These are phyloP conservation scores for Aspergillus baeticus DNA, from an alignment of 495 filamentous ascomycete species.

Conservation along the genomic window DNA sequence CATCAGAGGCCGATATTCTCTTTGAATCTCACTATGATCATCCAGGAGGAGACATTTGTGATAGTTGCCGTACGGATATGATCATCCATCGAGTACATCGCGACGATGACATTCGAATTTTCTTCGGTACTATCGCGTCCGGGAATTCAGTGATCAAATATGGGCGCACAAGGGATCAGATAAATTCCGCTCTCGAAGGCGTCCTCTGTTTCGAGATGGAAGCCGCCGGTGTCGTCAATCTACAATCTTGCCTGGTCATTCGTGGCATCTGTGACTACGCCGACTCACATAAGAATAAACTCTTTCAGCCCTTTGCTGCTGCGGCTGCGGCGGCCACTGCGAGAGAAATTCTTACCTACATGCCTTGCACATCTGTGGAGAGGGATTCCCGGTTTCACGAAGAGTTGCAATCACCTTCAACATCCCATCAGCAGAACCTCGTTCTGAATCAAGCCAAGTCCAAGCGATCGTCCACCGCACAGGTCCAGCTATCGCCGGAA, in stretches of 20 bases:
- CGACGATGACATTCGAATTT: not conserved
- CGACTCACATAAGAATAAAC: slow-evolving; percentile 1
- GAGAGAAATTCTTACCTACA: not conserved
- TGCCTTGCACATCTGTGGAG: not conserved
- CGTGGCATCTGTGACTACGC: slow-evolving; percentile 3
- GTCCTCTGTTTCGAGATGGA: slow-evolving; percentile 10
- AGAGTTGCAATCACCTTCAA: no score
- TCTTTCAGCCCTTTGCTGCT: not conserved
- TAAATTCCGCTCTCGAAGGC: not conserved
- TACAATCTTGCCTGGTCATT: not conserved
- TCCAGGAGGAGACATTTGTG: not conserved
- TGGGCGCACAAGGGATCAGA: not conserved
- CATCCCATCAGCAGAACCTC: no score
- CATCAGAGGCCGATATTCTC: not conserved
- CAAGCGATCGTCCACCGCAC: not conserved
- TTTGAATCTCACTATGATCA: not conserved
- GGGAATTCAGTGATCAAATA: slow-evolving; percentile 2
- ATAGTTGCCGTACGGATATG: not conserved
- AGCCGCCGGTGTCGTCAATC: not conserved
- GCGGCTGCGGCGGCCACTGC: not conserved
- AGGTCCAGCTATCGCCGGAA: not conserved
- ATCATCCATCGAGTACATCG: not conserved
- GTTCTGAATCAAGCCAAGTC: not conserved
- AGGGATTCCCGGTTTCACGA: not conserved
- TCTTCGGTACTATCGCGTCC: not conserved